Evolutionary conservation across 2,329 filamentous ascomycete species (phyloP), one percentile per base, ranked within the genome.

Genomic region (Penicillium sp.): DNA sequence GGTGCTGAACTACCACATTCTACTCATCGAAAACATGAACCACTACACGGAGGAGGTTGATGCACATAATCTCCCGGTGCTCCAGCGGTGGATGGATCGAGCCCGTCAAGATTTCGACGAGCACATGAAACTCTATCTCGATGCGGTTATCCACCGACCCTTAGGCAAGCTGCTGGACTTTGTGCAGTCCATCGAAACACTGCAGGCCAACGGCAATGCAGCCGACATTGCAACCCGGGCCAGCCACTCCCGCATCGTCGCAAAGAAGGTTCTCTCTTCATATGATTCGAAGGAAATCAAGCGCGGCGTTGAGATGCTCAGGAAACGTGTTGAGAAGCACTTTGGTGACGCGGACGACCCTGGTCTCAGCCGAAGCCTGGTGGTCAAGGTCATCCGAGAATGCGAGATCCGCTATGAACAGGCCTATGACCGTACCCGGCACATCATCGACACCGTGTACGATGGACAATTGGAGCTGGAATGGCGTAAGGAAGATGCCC

Each of bases 11-110:
- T 95, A 95, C 71, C 90, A 97, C 69, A 95, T 98, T 60, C 78
- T 97, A 27, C 78, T 97, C 44, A 97, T 98, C 57, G 91, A 98
- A 69, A 98, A 98, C 68, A 96, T 96, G 89, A 94, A 96, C 64
- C 89, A 95, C 69, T 97, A 95, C 70, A 76, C 93, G 9, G 90
- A 97, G 65, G 90, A 96, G 67, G 86, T 95, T 7, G 88, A 95
- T 56, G 73, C 85, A 13, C 79, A 81, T 14, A 78, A 80, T 29
- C 81, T 93, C 52, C 79, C 86, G 6, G 82, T 95, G 0, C 77
- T 97, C 4, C 82, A 87, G 50, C 82, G 87, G 57, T 96, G 90
- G 87, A 86, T 84, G 62, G 80, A 84, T 31, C 84, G 85, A 47
- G 93, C 91, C 1, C 75, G 79, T 26, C 77, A 81, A 37, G 89